Evolutionary conservation across 441 rosid genomes (phyloP), one percentile per base, ranked within the genome.

Genomic region (Aleurites moluccanus): DNA sequence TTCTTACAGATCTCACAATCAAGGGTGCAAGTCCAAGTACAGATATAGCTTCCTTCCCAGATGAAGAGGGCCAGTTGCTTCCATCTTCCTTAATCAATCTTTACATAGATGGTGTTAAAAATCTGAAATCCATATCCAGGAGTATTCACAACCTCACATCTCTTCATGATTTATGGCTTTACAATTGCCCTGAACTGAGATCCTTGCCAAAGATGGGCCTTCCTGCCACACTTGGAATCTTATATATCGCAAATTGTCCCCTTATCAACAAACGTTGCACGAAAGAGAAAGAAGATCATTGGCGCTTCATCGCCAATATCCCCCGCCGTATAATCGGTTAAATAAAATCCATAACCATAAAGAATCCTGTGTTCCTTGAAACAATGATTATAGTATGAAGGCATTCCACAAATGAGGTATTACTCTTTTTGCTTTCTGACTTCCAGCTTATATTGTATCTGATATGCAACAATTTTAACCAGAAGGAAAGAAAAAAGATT

Each of bases 271-370:
- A 69, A 40, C 1, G 25, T 1, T 81, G 72, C 79, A 0, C 11
- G 25, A 69, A 40, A 55, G 7, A 44, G 33, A 66, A 33, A 55
- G 80, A 72, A 25, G 28, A 4, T 8, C 65, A 69, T 25, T 59
- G 83, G 76, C 20, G 67, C n/a, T 68, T 70, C 21, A 69, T 77
- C 42, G 64, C 27, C 11, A 18, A 69, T 21, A 77, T 73, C 27
- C 80, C 73, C 40, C 2, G 2, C 33, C 33, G 47, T 25, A 4
- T 0, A 42, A 65, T 42, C 21, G 2, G 1, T 40, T 40, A 40
- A 40, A 0, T 6, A 40, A 40, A 40, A 0, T 40, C 42, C 42
- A 40, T 40, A 16, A 0, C 4, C 4, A 49, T 49, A 18, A 3
- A 30, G 33, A 30, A 30, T 30, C 2, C 33, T 30, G 33, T 30